Percentiles rank a stretch among this genome's conserved stretches.
These are phyloP conservation scores for Tulasnella sp. DNA, from an alignment of 768 basidiomycete genomes.

Conservation along the genomic window DNA sequence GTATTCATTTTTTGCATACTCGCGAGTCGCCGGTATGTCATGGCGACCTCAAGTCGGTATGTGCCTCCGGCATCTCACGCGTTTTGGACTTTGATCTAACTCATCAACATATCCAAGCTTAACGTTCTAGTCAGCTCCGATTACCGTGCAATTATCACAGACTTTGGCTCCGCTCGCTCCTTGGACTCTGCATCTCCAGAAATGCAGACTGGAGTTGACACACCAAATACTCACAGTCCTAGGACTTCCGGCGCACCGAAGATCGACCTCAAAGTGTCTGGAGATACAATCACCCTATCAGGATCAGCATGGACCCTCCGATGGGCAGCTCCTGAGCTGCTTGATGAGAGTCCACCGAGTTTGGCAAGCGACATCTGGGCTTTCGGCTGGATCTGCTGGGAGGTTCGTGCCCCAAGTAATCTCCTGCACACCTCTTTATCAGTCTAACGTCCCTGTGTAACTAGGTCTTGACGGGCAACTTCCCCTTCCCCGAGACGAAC, in stretches of 20 bases:
- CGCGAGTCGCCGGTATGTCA: neutral
- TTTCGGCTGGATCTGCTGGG: neutral
- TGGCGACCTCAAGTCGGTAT: neutral
- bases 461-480: neutral
- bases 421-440: too few relatives aligned
- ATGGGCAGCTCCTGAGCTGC: neutral
- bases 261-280: neutral
- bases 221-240: neutral
- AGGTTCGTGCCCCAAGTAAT: neutral
- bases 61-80: neutral
- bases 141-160: neutral
- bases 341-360: neutral
- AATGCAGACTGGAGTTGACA: neutral
- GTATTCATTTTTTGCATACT: neutral
- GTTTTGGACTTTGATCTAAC: neutral
- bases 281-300: neutral
- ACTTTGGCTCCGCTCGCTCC: neutral
- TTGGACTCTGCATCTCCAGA: neutral
- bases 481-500: neutral
- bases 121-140: neutral
- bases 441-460: too few relatives aligned
- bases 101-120: neutral
- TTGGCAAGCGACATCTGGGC: neutral
- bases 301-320: neutral
- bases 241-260: neutral